phyloP scores from a whole-genome alignment of 805 yeast species.

The Cyberlindnera mrakii region DNA sequence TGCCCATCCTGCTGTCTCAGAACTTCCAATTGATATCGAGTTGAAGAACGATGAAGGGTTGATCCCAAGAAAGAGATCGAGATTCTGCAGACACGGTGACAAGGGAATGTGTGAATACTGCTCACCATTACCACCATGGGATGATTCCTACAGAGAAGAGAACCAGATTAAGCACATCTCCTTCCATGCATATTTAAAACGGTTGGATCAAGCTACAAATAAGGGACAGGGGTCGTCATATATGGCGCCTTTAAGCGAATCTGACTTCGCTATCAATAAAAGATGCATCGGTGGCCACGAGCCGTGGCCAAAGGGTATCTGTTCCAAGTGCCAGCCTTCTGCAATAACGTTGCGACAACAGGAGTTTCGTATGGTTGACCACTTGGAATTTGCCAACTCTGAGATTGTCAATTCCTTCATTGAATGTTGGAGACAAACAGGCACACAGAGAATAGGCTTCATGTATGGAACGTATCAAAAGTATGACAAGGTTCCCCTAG shows the following conservation, averaged over 20 bases:
- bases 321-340: conserved; percentile 95
- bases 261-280: conserved; percentile 57
- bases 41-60: conserved; percentile 67
- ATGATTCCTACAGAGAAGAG: conserved; percentile 64
- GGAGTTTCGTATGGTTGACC: conserved; percentile 92
- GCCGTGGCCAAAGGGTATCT: conserved; percentile 92
- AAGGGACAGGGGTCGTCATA: conserved; percentile 56
- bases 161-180: conserved; percentile 83
- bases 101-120: conserved; percentile 98
- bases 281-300: conserved; percentile 76
- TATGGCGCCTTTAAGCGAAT: conserved; percentile 73
- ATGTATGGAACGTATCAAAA: conserved; percentile 76
- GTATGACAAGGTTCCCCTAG: conserved; percentile 83
- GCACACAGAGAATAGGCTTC: conserved; percentile 80
- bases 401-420: conserved; percentile 74
- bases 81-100: conserved; percentile 78
- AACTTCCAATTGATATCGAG: conserved; percentile 58
- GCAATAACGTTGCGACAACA: conserved; percentile 91
- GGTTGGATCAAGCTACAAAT: conserved; percentile 60
- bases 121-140: conserved; percentile 95
- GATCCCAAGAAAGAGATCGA: conserved; percentile 55
- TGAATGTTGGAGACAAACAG: conserved; percentile 87
- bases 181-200: conserved; percentile 75
- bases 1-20: conserved; percentile 31
- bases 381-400: conserved; percentile 82